Evolutionary conservation across 495 filamentous ascomycete genomes (phyloP).

Genomic region (Penicillium macrosclerotiorum): DNA sequence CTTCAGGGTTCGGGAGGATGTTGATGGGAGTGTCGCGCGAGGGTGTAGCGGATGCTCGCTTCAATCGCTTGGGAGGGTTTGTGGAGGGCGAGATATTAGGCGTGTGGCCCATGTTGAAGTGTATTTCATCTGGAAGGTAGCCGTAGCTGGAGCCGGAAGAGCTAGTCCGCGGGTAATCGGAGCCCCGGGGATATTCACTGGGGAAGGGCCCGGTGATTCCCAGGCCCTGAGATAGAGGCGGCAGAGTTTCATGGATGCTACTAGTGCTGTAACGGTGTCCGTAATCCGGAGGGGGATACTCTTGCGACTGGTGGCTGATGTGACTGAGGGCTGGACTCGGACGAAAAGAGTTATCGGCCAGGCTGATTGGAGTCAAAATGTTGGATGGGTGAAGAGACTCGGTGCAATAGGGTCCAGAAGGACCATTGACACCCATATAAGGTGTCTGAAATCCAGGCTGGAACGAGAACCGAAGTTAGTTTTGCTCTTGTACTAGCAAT

Average conservation of each 20-base stretch:
- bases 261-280: too few species aligned
- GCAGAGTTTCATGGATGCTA: conserved; percentile 25
- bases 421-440: conserved; percentile 26
- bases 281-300: conserved; percentile 29
- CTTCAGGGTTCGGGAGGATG: conserved; percentile 43
- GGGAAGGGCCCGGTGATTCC: conserved; percentile 41
- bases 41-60: conserved; percentile 23
- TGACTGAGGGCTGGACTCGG: conserved; percentile 41
- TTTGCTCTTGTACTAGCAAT: too few species aligned
- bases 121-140: conserved; percentile 18
- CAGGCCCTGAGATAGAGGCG: conserved; percentile 37
- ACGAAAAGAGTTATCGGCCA: conserved; percentile 38
- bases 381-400: conserved; percentile 24
- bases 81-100: conserved; percentile 26
- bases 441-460: conserved; percentile 25
- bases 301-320: conserved; percentile 30
- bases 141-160: too few species aligned
- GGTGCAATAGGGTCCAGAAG: conserved; percentile 35
- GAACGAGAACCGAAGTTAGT: too few species aligned
- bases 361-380: conserved; percentile 41
- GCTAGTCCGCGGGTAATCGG: too few species aligned
- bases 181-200: conserved; percentile 27
- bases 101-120: conserved; percentile 22
- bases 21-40: conserved; percentile 31
- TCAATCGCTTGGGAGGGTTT: conserved; percentile 27